Evolutionary conservation across 257 asterid genomes (phyloP), one percentile per base, ranked within the genome.

Genomic region (Scutellaria minor): DNA sequence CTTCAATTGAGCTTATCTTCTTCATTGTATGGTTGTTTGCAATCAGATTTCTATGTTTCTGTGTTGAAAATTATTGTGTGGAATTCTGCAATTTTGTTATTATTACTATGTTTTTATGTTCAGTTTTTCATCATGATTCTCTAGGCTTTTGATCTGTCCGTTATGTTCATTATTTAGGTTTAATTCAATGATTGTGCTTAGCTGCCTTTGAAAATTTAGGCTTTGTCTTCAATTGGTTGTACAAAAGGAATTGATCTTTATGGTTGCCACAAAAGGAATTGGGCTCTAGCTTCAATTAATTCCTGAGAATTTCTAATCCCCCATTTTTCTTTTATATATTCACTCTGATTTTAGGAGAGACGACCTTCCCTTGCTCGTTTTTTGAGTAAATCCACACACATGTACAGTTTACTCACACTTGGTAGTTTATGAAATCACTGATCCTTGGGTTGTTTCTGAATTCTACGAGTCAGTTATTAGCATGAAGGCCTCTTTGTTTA

Each of bases 31-130:
- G 2, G 37, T 4, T 31, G 37, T 31, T 27, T 31, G 37, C 37
- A 4, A 31, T 31, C 37, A 3, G 37, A 31, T 31, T 31, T 31
- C 37, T 5, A 31, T 31, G 37, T 31, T 31, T 31, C 37, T 31
- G 37, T 31, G 37, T 31, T 31, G 37, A 31, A 1, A 31, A 31
- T 47, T 52, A 37, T 58, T 37, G 37, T 63, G 4, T 70, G 42
- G 59, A 58, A 37, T 42, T 60, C 68, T 18, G 31, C 41, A 52
- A 64, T 70, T 64, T 20, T 45, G 77, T 77, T 77, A 46, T 40
- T 22, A 27, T 6, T 37, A 11, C 60, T 24, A 24, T 24, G 27
- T 27, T 39, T 12, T 2, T 35, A 1, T 42, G 0, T 48, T 1
- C 41, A 11, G 6, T 57, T 50, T 55, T 73, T 27, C 27, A n/a